Evolutionary conservation across 208 protist species (phyloP).

Genomic region (Phytomonas sp.): DNA sequence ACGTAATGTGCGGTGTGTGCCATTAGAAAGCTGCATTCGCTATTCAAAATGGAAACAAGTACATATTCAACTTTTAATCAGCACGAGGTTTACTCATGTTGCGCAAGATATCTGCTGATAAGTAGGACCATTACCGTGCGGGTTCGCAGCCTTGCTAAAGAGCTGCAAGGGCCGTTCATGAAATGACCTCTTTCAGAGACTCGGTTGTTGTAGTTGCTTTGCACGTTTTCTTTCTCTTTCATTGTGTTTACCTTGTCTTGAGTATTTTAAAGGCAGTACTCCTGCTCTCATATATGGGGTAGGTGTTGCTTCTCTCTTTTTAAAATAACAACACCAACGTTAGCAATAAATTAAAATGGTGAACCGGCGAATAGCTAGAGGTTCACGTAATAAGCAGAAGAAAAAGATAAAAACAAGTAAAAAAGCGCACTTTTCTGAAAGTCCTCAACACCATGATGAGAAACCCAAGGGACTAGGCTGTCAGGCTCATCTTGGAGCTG

Average conservation of each 20-base stretch:
- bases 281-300: not conserved
- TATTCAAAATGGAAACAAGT: not conserved
- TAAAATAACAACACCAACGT: not conserved
- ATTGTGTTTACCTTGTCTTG: not conserved
- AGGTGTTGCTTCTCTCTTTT: not conserved
- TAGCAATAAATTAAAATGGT: conserved; percentile 14
- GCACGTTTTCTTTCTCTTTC: not conserved
- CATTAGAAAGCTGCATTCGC: not conserved
- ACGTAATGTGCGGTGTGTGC: not conserved
- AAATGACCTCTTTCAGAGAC: not conserved
- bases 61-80: not conserved
- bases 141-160: not conserved
- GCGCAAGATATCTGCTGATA: not conserved
- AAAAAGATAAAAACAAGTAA: conserved; percentile 19
- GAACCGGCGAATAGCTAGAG: conserved; percentile 27
- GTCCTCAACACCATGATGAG: not conserved
- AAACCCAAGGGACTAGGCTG: not conserved
- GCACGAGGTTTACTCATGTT: not conserved
- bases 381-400: conserved; percentile 25
- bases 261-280: not conserved
- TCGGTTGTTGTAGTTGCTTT: not conserved
- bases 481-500: not conserved
- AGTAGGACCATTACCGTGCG: not conserved
- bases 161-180: not conserved
- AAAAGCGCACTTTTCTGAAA: not conserved